phyloP scores from a whole-genome alignment of 768 basidiomycete species.

The Termitomyces sp. region DNA sequence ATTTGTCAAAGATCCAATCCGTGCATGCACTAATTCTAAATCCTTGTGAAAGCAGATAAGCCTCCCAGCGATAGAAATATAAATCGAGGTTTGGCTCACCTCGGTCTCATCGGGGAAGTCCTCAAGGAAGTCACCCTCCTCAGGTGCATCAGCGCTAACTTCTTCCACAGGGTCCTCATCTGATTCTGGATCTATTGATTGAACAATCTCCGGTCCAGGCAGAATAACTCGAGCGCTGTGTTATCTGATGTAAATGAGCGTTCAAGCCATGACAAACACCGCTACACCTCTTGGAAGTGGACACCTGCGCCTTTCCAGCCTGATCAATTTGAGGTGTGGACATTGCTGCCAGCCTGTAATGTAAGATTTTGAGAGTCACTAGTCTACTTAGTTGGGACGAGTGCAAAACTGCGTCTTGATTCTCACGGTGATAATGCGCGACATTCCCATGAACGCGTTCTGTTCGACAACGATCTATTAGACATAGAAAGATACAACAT shows the following conservation, averaged over 20 bases:
- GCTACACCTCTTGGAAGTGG: conserved; percentile 6
- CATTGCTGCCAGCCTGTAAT: background rate
- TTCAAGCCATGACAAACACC: background rate
- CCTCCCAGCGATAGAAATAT: background rate
- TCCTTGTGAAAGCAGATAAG: conserved; percentile 45
- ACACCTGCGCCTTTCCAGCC: background rate
- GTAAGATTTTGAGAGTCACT: too few species aligned
- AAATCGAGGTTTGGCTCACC: conserved; percentile 33
- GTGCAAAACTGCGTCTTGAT: too few species aligned
- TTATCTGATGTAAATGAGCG: background rate
- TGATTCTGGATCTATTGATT: conserved; percentile 29
- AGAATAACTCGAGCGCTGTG: conserved; percentile 43
- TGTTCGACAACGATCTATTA: background rate
- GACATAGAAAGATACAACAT: conserved; percentile 1
- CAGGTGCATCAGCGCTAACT: conserved; percentile 32
- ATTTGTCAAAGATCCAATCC: conserved; percentile 60
- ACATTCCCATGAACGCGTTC: background rate
- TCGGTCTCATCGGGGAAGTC: conserved; percentile 84
- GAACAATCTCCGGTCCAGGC: conserved; percentile 30
- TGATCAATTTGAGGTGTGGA: background rate
- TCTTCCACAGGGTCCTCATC: conserved; percentile 42
- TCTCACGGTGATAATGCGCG: background rate
- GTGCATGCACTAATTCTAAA: conserved; percentile 78
- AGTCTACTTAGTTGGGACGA: too few species aligned
- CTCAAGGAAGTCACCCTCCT: conserved; percentile 64